Percentiles rank a stretch among this genome's conserved stretches.
Evolutionary conservation across 2,329 filamentous ascomycete species (phyloP).

Genomic region (Trichoderma sp.): DNA sequence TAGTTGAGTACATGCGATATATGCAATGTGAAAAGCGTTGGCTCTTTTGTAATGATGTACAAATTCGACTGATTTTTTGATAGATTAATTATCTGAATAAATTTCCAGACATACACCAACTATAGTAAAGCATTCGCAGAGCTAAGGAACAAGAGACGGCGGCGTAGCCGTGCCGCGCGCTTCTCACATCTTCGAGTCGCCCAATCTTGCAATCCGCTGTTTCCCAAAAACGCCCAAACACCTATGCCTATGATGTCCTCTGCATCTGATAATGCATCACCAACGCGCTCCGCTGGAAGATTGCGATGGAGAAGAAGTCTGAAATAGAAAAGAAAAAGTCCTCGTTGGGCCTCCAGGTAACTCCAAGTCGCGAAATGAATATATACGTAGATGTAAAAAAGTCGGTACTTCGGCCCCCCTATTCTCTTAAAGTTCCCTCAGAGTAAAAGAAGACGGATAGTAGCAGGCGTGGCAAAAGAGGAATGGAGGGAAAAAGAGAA

Average conservation of each 20-base stretch:
- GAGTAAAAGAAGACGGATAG: background rate
- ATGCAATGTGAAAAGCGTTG: background rate
- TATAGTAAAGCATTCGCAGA: background rate
- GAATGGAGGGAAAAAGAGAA: background rate
- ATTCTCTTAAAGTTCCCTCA: too few species aligned
- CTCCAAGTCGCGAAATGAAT: conserved; percentile 11
- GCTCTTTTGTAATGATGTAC: background rate
- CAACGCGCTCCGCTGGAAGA: background rate
- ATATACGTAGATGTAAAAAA: background rate
- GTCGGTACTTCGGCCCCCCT: background rate
- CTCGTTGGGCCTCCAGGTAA: background rate
- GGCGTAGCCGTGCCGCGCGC: background rate
- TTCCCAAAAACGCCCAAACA: conserved; percentile 19
- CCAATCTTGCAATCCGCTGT: background rate
- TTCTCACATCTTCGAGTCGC: background rate
- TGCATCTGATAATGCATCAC: background rate
- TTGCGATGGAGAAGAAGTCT: background rate
- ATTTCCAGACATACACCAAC: background rate
- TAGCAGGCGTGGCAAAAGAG: background rate
- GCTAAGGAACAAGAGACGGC: background rate
- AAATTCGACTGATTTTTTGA: background rate
- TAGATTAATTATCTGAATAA: background rate
- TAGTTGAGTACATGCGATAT: background rate
- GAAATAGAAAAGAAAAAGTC: background rate
- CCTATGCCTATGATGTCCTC: conserved; percentile 12